These are phyloP conservation scores for Microcos paniculata DNA, from an alignment of 345 rosid genomes.

Conservation along the genomic window DNA sequence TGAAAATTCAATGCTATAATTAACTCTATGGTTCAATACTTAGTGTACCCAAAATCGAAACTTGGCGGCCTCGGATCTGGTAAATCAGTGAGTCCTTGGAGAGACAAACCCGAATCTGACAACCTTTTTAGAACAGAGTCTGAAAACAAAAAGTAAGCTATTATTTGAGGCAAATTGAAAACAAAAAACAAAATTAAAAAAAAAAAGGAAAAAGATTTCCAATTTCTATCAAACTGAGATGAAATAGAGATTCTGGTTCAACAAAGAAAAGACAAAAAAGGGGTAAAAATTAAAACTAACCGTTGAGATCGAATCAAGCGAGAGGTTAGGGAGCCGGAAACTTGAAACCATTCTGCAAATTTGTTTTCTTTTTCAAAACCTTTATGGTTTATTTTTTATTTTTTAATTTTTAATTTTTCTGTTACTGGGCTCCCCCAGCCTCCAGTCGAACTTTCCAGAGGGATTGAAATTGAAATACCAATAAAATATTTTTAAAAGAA, in stretches of 20 bases:
- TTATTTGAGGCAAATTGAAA: background rate
- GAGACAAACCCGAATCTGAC: constrained; percentile 7
- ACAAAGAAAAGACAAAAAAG: background rate
- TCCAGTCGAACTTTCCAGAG: background rate
- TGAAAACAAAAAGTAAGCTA: background rate
- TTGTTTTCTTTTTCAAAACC: background rate
- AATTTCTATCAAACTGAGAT: background rate
- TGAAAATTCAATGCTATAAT: constrained; percentile 5
- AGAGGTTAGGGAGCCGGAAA: background rate
- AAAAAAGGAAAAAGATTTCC: too few relatives aligned
- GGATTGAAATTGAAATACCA: background rate
- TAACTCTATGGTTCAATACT: background rate
- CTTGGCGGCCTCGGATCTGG: constrained; percentile 22
- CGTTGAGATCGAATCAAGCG: background rate
- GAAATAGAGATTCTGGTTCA: background rate
- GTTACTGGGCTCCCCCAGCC: background rate
- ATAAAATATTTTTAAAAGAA: background rate
- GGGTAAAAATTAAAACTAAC: background rate
- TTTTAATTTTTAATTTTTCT: background rate
- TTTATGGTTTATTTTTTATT: background rate
- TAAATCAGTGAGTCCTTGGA: constrained; percentile 10
- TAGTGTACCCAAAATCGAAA: constrained; percentile 1
- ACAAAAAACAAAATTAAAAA: background rate
- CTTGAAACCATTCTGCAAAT: background rate
- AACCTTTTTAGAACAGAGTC: background rate